A percentile compares a stretch with the other conserved stretches of the same genome.
Evolutionary conservation across 371 early-diverging fungal species (phyloP).

Genomic region (Saksenaea oblongispora): DNA sequence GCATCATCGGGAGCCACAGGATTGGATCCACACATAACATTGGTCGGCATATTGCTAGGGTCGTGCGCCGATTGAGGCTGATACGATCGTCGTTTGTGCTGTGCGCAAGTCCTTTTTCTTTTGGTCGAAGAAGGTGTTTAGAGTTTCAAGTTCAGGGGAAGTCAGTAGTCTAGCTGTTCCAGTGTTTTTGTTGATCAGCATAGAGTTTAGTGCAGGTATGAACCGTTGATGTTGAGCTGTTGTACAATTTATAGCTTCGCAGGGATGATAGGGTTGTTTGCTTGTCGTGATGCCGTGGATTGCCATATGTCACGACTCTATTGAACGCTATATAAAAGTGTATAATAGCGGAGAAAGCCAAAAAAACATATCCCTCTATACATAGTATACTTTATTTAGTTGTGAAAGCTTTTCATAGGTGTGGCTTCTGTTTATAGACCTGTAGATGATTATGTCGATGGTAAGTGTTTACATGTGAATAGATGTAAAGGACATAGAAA

Average conservation of each 20-base stretch:
- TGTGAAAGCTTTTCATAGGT: no score
- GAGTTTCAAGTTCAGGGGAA: not conserved
- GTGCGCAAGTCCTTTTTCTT: not conserved
- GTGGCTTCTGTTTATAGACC: no score
- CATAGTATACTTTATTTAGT: no score
- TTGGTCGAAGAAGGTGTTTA: not conserved
- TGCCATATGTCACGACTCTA: not conserved
- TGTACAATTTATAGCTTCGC: not conserved
- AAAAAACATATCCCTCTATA: no score
- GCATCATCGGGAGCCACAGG: no score
- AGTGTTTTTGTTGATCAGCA: not conserved
- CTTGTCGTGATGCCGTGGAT: not conserved
- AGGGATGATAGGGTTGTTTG: not conserved
- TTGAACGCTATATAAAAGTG: not conserved
- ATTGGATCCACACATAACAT: no score
- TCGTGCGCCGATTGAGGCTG: no score
- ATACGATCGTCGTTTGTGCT: no score
- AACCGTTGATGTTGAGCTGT: not conserved
- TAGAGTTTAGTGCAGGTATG: not conserved
- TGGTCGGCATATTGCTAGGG: no score
- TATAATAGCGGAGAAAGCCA: not conserved
- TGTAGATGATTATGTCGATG: no score
- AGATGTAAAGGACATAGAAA: no score
- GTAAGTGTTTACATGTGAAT: no score
- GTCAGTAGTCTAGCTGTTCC: not conserved